phyloP scores from a whole-genome alignment of 306 rosid species.

The Citrullus colocynthis region DNA sequence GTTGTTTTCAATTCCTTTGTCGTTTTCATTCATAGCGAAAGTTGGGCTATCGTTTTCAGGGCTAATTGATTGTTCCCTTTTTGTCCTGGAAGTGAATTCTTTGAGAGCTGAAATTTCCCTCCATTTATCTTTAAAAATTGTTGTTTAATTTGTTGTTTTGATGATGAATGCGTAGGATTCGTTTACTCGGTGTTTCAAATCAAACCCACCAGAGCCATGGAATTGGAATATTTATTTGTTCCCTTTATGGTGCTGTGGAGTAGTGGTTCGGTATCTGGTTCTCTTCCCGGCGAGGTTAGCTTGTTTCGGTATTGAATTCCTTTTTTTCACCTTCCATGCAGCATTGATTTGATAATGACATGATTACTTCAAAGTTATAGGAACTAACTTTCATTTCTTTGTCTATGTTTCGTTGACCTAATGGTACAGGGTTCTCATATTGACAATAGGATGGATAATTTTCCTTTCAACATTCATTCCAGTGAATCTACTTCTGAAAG shows the following conservation, averaged over 20 bases:
- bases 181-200: conserved; percentile 93
- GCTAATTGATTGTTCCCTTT: not conserved
- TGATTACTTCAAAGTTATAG: not conserved
- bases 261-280: conserved; percentile 65
- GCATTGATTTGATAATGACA: not conserved
- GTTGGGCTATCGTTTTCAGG: not conserved
- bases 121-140: not conserved
- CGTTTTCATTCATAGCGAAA: not conserved
- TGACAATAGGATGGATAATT: conserved; percentile 87
- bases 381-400: conserved; percentile 4
- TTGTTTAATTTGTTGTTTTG: not conserved
- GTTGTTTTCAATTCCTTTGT: not conserved
- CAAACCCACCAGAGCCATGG: conserved; percentile 95
- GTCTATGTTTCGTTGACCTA: not conserved
- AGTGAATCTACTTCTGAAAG: conserved; percentile 61
- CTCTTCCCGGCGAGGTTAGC: conserved; percentile 71
- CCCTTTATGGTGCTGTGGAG: conserved; percentile 96
- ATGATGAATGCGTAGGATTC: conserved; percentile 46
- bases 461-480: conserved; percentile 82
- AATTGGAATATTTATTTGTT: conserved; percentile 92
- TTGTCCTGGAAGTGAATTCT: not conserved
- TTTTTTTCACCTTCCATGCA: not conserved
- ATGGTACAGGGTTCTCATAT: conserved; percentile 63
- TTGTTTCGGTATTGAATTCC: not conserved
- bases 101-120: not conserved